Evolutionary conservation across 1,284 basidiomycete genomes (phyloP).

Genomic region (Ustilago bromivora): DNA sequence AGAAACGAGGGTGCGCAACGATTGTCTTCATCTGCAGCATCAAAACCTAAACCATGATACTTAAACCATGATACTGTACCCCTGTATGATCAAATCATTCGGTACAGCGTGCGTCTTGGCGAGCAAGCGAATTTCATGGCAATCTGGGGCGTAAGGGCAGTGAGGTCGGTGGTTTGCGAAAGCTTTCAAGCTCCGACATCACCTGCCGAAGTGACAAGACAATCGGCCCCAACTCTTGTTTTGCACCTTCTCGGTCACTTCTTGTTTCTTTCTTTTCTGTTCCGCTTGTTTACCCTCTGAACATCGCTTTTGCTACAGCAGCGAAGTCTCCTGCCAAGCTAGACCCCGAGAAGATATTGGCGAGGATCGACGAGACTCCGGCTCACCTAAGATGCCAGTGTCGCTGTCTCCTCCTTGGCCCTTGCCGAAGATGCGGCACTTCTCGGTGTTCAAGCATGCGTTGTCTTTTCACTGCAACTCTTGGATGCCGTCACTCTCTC

Average conservation of each 20-base stretch:
- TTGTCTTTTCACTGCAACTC: background rate
- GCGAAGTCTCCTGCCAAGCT: background rate
- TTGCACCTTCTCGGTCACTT: constrained; percentile 1
- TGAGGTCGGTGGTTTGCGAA: constrained; percentile 1
- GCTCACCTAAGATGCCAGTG: constrained; percentile 6
- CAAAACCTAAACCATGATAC: background rate
- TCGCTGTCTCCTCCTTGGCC: background rate
- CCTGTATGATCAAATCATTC: background rate
- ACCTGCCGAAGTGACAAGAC: background rate
- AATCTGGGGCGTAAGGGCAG: background rate
- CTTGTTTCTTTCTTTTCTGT: background rate
- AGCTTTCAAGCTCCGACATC: constrained; percentile 4
- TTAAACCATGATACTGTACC: background rate
- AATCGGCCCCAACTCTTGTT: background rate
- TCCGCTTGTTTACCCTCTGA: background rate
- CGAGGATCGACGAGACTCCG: background rate
- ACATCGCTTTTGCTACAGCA: background rate
- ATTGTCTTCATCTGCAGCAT: background rate
- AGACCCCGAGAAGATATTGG: background rate
- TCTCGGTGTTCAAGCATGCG: constrained; percentile 13
- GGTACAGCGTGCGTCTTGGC: background rate
- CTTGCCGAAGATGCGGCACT: background rate
- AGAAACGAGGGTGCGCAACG: background rate
- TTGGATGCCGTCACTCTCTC: constrained; percentile 1
- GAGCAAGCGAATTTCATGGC: background rate